Evolutionary conservation across 176 grass and related monocot genomes (phyloP), one percentile per base, ranked within the genome.

Genomic region (Oryza coarctata): DNA sequence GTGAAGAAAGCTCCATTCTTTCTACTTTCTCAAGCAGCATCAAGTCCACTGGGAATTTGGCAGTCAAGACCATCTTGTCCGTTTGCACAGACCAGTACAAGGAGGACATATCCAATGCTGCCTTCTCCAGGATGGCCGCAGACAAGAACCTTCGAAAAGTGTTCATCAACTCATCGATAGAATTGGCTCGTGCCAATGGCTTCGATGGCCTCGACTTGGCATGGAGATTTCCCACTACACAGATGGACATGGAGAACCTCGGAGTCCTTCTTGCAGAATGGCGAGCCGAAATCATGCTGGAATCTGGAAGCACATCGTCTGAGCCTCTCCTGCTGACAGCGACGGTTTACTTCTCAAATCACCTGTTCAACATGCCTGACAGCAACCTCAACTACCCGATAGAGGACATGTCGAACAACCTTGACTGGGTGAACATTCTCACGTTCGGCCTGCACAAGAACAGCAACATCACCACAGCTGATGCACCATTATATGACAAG

Each of bases 141-240:
- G 86, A 93, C 45, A 70, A 22, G 25, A 34, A 9, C 30, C 83
- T 57, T 49, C 85, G 93, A 41, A 12, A 29, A 68, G 60, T 77
- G 6, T 96, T 96, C 77, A 89, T 96, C 71, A 49, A 73, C 29
- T 96, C 93, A 3, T 61, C 83, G 1, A 71, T 90, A 28, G 76
- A 82, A 57, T 28, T 90, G 65, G 90, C 93, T 17, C 82, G 76
- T 68, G 80, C 61, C 29, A 90, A 92, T 22, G 79, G 40, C 28
- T 96, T 96, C 3, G 93, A 96, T 35, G 93, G 93, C 11, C 32
- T 96, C 9, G 93, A 96, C 76, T 60, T 93, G 69, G 84, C 90
- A 2, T 96, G 93, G 93, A 73, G 86, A 22, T 93, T 85, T 70
- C 93, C 93, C 0, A 34, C 33, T 6, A 79, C 85, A 15, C 62